Evolutionary conservation across 345 rosid genomes (phyloP), one percentile per base, ranked within the genome.

Genomic region (Rhizophora mangle): DNA sequence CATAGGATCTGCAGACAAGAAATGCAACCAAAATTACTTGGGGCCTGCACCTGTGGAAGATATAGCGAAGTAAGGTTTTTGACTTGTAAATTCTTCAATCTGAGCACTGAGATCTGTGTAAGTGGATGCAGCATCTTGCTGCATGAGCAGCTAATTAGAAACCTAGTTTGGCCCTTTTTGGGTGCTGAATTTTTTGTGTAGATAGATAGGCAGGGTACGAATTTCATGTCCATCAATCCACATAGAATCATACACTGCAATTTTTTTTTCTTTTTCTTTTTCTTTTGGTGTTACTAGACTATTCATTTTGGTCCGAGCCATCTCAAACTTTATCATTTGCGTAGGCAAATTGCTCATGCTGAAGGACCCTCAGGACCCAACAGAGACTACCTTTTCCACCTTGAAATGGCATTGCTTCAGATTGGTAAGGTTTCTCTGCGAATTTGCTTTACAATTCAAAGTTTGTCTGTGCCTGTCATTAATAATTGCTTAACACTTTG

Each of bases 311-410:
- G 57, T 43, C 6, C 6, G 59, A 34, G 27, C 13, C 10, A 6
- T 32, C 10, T 16, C 21, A 39, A 32, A 64, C 55, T 6, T 49
- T 56, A 13, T 36, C 29, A 19, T 74, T 29, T 62, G 21, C 63
- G 72, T 78, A 94, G 96, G 66, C 96, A 94, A 79, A 89, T 94
- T 34, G 75, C 84, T 71, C 62, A 73, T 20, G 91, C 96, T 3
- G 64, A 84, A 85, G 98, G 98, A 60, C 98, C 98, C 31, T 94
- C 98, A 19, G 98, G 97, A 67, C 95, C 98, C 53, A 89, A 89
- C 83, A 88, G 94, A 85, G 96, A 89, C 67, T 89, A 87, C 70
- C 88, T 91, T 63, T 88, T 91, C 80, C 84, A 88, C 24, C 89
- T 94, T 30, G 97, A 89, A 79, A 69, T 61, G 37, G 91, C 95